Conservation (phyloP, 768 basidiomycete genomes). For the Boletus rubroflammeus region DNA sequence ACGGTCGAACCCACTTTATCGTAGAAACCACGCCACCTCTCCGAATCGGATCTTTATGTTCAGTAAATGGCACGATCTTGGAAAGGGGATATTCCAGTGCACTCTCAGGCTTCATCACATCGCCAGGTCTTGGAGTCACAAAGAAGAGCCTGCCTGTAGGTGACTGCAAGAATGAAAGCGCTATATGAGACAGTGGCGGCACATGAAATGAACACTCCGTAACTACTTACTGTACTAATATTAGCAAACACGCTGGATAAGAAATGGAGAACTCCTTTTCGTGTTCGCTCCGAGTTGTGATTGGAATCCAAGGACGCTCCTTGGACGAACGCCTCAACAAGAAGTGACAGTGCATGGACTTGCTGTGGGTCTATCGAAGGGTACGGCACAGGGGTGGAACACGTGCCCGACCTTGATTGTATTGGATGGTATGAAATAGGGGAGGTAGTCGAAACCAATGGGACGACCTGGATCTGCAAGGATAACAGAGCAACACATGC, state of each 20-base stretch:
- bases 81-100: conserved; percentile 75
- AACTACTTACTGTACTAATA: conserved; percentile 62
- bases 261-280: conserved; percentile 86
- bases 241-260: conserved; percentile 94
- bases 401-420: conserved; percentile 78
- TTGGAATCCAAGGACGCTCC: conserved; percentile 55
- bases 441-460: conserved; percentile 37
- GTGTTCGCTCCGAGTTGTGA: conserved; percentile 45
- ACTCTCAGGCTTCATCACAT: conserved; percentile 42
- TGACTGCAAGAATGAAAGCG: conserved; percentile 42
- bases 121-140: conserved; percentile 57
- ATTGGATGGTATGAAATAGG: conserved; percentile 63
- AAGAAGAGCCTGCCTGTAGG: conserved; percentile 79
- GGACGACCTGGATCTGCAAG: conserved; percentile 63
- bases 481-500: conserved; percentile 62
- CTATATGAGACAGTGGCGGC: background rate
- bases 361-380: conserved; percentile 52
- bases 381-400: conserved; percentile 68
- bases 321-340: conserved; percentile 87
- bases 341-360: conserved; percentile 67
- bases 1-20: conserved; percentile 61
- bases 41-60: conserved; percentile 83
- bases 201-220: background rate
- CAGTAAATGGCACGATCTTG: conserved; percentile 83
- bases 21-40: conserved; percentile 83